A percentile compares a stretch with the other conserved stretches of the same genome.
These are phyloP conservation scores for Verbascum thapsus DNA, from an alignment of 257 asterid species.

Conservation along the genomic window DNA sequence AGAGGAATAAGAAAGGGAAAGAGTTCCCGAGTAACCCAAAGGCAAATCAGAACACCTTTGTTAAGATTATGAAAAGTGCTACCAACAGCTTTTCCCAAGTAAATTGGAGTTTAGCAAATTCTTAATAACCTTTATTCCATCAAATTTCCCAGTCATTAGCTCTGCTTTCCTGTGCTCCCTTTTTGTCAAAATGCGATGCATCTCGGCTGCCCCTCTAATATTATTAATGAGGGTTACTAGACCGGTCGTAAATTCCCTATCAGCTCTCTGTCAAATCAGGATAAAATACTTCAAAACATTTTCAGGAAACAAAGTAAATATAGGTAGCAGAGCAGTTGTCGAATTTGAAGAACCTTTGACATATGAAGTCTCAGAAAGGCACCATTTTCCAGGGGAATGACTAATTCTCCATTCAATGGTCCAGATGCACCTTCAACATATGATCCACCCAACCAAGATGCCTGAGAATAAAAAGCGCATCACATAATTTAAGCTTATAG, in stretches of 20 bases:
- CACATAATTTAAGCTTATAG: constrained; percentile 23
- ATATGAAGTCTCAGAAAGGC: constrained; percentile 67
- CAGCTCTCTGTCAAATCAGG: constrained; percentile 63
- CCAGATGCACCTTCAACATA: constrained; percentile 54
- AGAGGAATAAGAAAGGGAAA: not conserved
- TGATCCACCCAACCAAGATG: constrained; percentile 89
- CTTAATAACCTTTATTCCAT: constrained; percentile 74
- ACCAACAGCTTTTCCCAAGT: constrained; percentile 14
- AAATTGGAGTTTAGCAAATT: constrained; percentile 7
- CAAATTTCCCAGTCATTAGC: constrained; percentile 78
- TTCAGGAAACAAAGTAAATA: constrained; percentile 12
- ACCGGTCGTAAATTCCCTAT: constrained; percentile 57
- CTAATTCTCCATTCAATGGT: constrained; percentile 65
- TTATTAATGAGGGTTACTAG: constrained; percentile 60
- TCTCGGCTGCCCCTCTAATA: constrained; percentile 54
- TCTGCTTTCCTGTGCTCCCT: constrained; percentile 56
- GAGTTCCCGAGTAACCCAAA: not conserved
- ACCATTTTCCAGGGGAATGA: constrained; percentile 60
- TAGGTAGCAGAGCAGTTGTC: constrained; percentile 12
- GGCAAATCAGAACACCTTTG: constrained; percentile 10
- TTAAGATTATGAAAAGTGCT: constrained; percentile 1
- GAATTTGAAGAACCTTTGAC: constrained; percentile 59
- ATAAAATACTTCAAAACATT: not conserved
- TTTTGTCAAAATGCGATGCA: constrained; percentile 56
- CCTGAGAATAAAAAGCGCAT: constrained; percentile 46